Evolutionary conservation across 305 asterid species (phyloP), one percentile per base, ranked within the genome.

Genomic region (Solanum chacoense): DNA sequence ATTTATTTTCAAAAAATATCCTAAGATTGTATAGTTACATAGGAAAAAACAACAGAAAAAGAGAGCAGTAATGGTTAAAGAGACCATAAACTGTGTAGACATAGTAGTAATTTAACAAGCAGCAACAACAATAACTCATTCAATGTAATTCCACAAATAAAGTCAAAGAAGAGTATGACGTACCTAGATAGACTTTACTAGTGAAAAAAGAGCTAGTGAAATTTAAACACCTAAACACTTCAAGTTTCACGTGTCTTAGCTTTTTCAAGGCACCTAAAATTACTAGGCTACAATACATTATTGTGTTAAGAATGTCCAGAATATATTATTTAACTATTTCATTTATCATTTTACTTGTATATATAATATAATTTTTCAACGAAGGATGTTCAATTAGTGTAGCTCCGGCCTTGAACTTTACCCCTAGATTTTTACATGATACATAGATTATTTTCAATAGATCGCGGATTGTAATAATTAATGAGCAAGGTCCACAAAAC

Each of bases 401-500:
- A 42, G 6, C 18, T 42, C 55, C 55, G 55, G 16, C 50, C 50
- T 0, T 40, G 0, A 1, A 40, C 50, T 40, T 40, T 40, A 6
- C 3, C 4, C n/a, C n/a, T 18, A 3, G 4, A 10, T 16, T 50
- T 50, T 3, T 50, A 16, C n/a, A 50, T 3, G 4, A 7, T 50
- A 50, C 4, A 50, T 50, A 50, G 4, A 50, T 50, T 50, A 16
- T 50, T 50, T 50, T 50, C 4, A 2, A 50, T 50, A 50, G 0
- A 50, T 1, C 1, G 0, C 0, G 0, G 22, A 45, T 14, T 0
- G 65, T 50, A 72, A 14, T 72, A 72, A 81, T 83, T 50, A 83
- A 50, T 83, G 29, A 83, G 73, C 73, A 18, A 45, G 87, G 31
- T 50, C 73, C 87, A 83, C 73, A 45, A 83, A 45, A 50, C 73